These are phyloP conservation scores for Pseudogymnoascus sp. DNA, from an alignment of 2,329 filamentous ascomycete species.

Conservation along the genomic window DNA sequence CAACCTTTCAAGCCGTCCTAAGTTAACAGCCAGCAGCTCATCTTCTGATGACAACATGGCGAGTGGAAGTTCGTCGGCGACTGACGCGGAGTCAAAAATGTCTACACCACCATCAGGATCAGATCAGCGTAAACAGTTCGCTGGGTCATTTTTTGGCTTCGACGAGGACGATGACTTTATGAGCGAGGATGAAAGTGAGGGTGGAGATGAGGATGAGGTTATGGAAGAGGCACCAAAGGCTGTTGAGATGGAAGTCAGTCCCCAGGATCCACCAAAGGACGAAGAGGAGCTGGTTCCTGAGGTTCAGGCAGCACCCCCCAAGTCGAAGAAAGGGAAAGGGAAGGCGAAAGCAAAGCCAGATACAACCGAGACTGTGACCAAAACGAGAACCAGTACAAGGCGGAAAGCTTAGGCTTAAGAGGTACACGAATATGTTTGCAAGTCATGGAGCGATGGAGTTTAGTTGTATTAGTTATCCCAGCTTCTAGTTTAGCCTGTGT, in stretches of 20 bases:
- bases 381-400: conserved; percentile 1
- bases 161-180: conserved; percentile 72
- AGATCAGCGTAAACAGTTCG: conserved; percentile 28
- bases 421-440: background rate
- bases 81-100: conserved; percentile 30
- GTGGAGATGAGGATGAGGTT: conserved; percentile 12
- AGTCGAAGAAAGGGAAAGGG: conserved; percentile 19
- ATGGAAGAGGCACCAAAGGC: conserved; percentile 21
- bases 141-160: conserved; percentile 62
- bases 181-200: conserved; percentile 54
- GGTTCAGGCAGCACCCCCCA: conserved; percentile 11
- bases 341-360: conserved; percentile 39
- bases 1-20: conserved; percentile 45
- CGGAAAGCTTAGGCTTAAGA: background rate
- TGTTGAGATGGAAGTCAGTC: conserved; percentile 19
- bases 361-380: conserved; percentile 19
- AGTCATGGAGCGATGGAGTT: background rate
- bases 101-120: conserved; percentile 42
- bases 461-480: background rate
- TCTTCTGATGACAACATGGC: conserved; percentile 27
- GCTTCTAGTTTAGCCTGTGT: background rate
- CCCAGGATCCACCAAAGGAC: conserved; percentile 19
- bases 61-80: conserved; percentile 28
- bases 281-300: conserved; percentile 14
- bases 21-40: conserved; percentile 31